Evolutionary conservation across 148 eudicot genomes (phyloP).

Genomic region (Agrostemma githago): DNA sequence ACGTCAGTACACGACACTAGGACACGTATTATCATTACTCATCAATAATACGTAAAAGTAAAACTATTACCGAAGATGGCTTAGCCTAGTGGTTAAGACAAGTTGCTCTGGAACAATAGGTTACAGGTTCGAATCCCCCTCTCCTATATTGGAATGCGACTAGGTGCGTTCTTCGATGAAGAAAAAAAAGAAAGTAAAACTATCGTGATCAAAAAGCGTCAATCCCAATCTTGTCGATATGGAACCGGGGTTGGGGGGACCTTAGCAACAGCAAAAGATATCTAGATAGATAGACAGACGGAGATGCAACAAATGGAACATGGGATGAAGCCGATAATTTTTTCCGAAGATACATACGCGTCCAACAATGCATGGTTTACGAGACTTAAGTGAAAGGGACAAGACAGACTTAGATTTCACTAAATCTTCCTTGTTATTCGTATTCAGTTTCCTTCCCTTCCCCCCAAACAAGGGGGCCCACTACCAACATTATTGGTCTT

Average conservation of each 20-base stretch:
- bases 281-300: background rate
- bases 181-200: background rate
- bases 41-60: too few relatives aligned
- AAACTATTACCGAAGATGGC: too few relatives aligned
- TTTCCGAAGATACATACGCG: background rate
- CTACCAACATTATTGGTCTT: background rate
- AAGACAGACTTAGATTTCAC: conserved; percentile 13
- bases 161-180: too few relatives aligned
- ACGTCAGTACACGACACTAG: conserved; percentile 6
- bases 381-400: conserved; percentile 4
- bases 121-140: too few relatives aligned
- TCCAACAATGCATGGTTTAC: background rate
- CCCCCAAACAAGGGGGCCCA: conserved; percentile 9
- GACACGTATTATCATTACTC: background rate
- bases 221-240: background rate
- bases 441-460: background rate
- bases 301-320: conserved; percentile 13
- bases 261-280: background rate
- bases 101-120: too few relatives aligned
- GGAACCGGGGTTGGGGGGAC: background rate
- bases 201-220: background rate
- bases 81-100: too few relatives aligned
- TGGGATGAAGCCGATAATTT: background rate
- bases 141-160: too few relatives aligned
- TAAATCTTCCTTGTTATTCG: conserved; percentile 23